phyloP scores from a whole-genome alignment of 2,329 filamentous ascomycete species.

The Colletotrichum tofieldiae region DNA sequence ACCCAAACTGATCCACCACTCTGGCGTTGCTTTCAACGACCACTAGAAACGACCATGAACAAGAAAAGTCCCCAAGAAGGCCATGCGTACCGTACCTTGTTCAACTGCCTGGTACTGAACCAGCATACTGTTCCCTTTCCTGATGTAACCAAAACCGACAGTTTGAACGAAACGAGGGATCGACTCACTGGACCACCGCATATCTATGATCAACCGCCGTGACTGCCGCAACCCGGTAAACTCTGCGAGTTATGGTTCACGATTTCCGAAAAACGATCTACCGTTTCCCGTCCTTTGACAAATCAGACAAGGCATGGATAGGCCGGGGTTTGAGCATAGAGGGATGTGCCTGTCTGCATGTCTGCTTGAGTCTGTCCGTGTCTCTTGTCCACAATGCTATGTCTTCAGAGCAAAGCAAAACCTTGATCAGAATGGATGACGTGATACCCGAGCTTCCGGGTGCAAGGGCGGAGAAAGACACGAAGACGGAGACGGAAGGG shows the following conservation, averaged over 20 bases:
- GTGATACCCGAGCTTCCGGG: conserved; percentile 37
- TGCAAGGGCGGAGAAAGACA: conserved; percentile 15
- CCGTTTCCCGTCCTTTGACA: background rate
- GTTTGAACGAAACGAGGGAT: background rate
- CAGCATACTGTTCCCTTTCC: background rate
- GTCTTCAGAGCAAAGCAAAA: conserved; percentile 1
- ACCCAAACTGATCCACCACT: background rate
- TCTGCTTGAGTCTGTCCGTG: background rate
- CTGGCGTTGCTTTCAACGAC: background rate
- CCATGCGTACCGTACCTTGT: too few species aligned
- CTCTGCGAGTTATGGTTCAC: background rate
- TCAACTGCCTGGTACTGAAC: too few species aligned
- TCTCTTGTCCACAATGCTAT: background rate
- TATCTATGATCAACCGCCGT: conserved; percentile 17
- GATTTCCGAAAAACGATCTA: background rate
- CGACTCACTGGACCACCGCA: conserved; percentile 7
- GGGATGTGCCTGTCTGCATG: background rate
- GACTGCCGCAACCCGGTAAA: conserved; percentile 12
- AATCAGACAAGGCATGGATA: conserved; percentile 5
- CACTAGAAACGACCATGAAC: too few species aligned
- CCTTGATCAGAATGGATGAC: conserved; percentile 21
- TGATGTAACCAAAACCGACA: background rate
- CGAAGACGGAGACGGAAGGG: background rate
- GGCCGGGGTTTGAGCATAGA: background rate
- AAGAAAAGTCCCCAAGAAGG: too few species aligned